Evolutionary conservation across 163 green algal species (phyloP).

Genomic region (Chlamydomonas reinhardtii): DNA sequence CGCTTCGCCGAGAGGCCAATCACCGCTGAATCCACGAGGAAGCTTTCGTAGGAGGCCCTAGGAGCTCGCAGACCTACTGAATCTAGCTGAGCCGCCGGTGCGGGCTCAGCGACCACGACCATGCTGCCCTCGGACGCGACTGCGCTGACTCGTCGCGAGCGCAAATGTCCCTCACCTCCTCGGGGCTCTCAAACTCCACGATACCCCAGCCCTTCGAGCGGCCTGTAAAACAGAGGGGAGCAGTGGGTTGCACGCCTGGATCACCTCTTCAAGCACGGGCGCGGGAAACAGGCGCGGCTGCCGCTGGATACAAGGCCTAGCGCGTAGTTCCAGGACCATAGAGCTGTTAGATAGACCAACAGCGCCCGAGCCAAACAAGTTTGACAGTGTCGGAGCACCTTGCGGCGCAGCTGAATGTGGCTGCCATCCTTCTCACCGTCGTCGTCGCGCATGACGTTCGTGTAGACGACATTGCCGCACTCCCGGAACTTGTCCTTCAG

Average conservation of each 20-base stretch:
- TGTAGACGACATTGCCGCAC: conserved; percentile 74
- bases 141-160: not conserved
- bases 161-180: conserved; percentile 75
- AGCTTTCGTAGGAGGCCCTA: too few species aligned
- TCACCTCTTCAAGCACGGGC: conserved; percentile 74
- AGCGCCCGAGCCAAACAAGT: too few species aligned
- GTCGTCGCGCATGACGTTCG: conserved; percentile 84
- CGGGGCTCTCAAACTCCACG: conserved; percentile 92
- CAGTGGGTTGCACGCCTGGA: conserved; percentile 49
- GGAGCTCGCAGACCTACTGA: too few species aligned
- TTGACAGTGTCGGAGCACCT: too few species aligned
- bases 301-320: too few species aligned
- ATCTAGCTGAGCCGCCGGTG: too few species aligned
- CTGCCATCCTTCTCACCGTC: conserved; percentile 46
- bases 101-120: too few species aligned
- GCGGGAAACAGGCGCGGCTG: not conserved
- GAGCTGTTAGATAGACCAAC: too few species aligned
- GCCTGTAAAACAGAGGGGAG: conserved; percentile 58
- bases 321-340: too few species aligned
- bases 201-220: conserved; percentile 96
- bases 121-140: not conserved
- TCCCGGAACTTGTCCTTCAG: conserved; percentile 91
- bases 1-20: too few species aligned
- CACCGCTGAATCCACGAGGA: too few species aligned
- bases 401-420: too few species aligned